Evolutionary conservation across 768 basidiomycete genomes (phyloP), one percentile per base, ranked within the genome.

Genomic region (Rhodosporidiobolus odoratus): DNA sequence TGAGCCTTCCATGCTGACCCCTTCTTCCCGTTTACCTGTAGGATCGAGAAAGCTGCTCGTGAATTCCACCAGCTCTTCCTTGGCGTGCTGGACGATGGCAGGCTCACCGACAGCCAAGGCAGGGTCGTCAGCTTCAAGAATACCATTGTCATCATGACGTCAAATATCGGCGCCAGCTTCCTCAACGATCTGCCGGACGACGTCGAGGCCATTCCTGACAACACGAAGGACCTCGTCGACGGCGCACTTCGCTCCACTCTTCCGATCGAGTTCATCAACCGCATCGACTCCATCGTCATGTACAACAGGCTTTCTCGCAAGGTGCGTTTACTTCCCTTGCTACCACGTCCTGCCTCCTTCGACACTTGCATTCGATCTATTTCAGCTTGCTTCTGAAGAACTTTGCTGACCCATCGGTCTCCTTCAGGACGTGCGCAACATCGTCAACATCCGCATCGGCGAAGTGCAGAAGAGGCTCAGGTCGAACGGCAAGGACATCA

Each of bases 381-480:
- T 37, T 64, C 6, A 25, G 35, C 58, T 53, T 37, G 79, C n/a
- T n/a, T n/a, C n/a, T n/a, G n/a, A n/a, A n/a, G n/a, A n/a, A n/a
- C n/a, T n/a, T n/a, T n/a, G n/a, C n/a, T n/a, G n/a, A n/a, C n/a
- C n/a, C n/a, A n/a, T n/a, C n/a, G n/a, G n/a, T n/a, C n/a, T 27
- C n/a, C n/a, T n/a, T n/a, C n/a, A n/a, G 66, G 87, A 91, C 75
- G 86, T 97, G 37, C 81, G 88, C 73, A 87, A 86, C 79, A 93
- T 99, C 72, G 91, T 99, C 72, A 89, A 92, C 76, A 83, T 96
- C 66, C 88, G 95, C 30, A 82, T 98, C 58, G 84, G 83, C 75
- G 95, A 98, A 78, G 84, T 98, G 27, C 87, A 93, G 77, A 84
- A 87, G 35, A 86, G 96, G 23, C 85, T 98, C 56, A 81, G 83